phyloP scores from a whole-genome alignment of 2,329 filamentous ascomycete genomes.

The Fusarium begoniae region DNA sequence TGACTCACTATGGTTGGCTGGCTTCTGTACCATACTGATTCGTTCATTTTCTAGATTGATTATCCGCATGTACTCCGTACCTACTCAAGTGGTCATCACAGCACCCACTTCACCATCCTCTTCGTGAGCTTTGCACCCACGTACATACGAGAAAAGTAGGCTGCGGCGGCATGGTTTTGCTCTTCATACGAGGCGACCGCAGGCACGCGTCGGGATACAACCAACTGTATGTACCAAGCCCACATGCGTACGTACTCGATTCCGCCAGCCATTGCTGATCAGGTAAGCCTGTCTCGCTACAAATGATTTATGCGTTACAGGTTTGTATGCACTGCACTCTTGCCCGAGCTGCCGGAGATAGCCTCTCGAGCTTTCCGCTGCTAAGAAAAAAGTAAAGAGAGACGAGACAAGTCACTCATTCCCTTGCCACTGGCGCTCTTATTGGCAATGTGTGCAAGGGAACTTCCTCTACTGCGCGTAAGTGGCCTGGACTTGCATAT shows the following conservation, averaged over 20 bases:
- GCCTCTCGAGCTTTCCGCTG: conserved; percentile 3
- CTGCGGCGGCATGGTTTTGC: conserved; percentile 38
- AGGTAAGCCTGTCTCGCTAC: conserved; percentile 17
- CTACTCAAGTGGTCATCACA: conserved; percentile 31
- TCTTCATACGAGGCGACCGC: conserved; percentile 35
- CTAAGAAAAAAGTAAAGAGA: background rate
- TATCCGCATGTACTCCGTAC: background rate
- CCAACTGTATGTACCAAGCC: conserved; percentile 23
- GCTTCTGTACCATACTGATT: conserved; percentile 23
- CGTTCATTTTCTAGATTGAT: conserved; percentile 27
- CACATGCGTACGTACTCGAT: conserved; percentile 32
- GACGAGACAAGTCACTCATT: conserved; percentile 22
- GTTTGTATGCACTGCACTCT: conserved; percentile 7
- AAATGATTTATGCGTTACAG: background rate
- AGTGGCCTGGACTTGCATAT: conserved; percentile 10
- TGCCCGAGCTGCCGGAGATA: conserved; percentile 19
- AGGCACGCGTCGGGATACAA: conserved; percentile 28
- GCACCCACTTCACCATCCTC: conserved; percentile 31
- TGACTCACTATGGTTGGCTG: conserved; percentile 31
- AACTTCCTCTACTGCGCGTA: conserved; percentile 17
- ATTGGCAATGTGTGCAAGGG: conserved; percentile 17
- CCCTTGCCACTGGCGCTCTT: background rate
- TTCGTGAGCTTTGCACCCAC: conserved; percentile 25
- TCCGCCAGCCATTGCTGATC: conserved; percentile 32
- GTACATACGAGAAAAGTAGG: conserved; percentile 38